Conservation (phyloP, 1,139 yeast species). For the Trichomonascaceae sp. region DNA sequence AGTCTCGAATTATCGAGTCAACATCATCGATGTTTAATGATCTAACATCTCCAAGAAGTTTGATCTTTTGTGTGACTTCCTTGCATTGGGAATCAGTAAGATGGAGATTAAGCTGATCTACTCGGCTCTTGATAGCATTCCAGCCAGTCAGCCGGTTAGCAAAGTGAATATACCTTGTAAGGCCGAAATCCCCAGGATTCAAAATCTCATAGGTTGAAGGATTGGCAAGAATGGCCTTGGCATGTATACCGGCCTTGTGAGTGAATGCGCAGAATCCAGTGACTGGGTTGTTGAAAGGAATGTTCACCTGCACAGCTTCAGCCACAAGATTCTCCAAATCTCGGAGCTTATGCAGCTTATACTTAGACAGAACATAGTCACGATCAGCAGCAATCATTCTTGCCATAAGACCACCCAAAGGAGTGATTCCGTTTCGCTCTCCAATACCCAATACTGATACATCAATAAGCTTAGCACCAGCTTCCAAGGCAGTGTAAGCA, state of each 20-base stretch:
- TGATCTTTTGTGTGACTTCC: constrained; percentile 90
- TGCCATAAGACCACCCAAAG: constrained; percentile 97
- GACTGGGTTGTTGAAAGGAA: constrained; percentile 97
- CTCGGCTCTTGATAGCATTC: constrained; percentile 98
- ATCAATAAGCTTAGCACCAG: constrained; percentile 93
- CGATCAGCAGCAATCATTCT: constrained; percentile 99
- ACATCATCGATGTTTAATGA: constrained; percentile 94
- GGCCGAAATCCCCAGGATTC: constrained; percentile 91
- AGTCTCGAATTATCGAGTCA: constrained; percentile 92
- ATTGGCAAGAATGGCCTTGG: constrained; percentile 96
- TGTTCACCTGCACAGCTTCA: constrained; percentile 92
- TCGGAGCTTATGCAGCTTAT: constrained; percentile 92
- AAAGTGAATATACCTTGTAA: constrained; percentile 91
- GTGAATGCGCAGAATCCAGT: constrained; percentile 99
- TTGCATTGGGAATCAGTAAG: constrained; percentile 90
- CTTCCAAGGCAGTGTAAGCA: constrained; percentile 96
- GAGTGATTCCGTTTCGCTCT: constrained; percentile 98
- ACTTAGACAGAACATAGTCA: constrained; percentile 90
- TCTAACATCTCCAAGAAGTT: constrained; percentile 91
- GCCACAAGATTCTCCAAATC: constrained; percentile 95
- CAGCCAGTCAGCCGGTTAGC: constrained; percentile 98
- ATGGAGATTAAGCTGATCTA: constrained; percentile 88
- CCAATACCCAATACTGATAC: constrained; percentile 96
- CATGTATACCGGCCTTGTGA: constrained; percentile 99
- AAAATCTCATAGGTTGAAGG: constrained; percentile 97